A percentile compares a stretch with the other conserved stretches of the same genome.
These are phyloP conservation scores for Cladobotryum protrusum DNA, from an alignment of 2,329 filamentous ascomycete species.

Conservation along the genomic window DNA sequence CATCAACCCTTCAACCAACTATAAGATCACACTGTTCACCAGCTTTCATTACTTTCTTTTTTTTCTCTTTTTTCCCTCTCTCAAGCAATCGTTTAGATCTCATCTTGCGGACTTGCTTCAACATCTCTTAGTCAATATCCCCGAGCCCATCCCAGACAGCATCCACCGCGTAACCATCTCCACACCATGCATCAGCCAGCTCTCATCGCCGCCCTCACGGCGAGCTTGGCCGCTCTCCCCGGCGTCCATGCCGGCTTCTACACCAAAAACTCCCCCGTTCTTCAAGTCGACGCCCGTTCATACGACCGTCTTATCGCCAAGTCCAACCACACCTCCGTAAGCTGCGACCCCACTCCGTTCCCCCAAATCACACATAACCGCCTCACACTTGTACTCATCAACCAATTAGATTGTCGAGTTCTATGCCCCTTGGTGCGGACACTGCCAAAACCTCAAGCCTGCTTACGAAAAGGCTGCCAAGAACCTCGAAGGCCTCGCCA, in stretches of 20 bases:
- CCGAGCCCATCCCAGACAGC: not conserved
- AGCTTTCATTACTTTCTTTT: not conserved
- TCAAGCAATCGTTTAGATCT: not conserved
- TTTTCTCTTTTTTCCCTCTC: not conserved
- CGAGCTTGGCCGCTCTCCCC: conserved; percentile 60
- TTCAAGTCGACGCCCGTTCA: conserved; percentile 72
- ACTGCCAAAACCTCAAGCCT: conserved; percentile 93
- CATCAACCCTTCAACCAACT: not conserved
- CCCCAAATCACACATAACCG: not conserved
- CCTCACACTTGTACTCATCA: not conserved
- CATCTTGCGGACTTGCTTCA: no score
- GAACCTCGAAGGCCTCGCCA: conserved; percentile 82
- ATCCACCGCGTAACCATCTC: not conserved
- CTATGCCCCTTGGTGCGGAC: conserved; percentile 96
- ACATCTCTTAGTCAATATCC: no score
- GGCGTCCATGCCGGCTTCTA: conserved; percentile 69
- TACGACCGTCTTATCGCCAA: conserved; percentile 79
- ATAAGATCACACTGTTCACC: not conserved
- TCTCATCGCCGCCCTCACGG: conserved; percentile 39
- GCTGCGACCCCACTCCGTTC: conserved; percentile 23
- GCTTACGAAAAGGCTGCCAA: conserved; percentile 92
- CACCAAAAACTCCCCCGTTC: conserved; percentile 75
- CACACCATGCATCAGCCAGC: conserved; percentile 48
- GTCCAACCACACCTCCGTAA: conserved; percentile 87
- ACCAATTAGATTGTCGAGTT: conserved; percentile 65